A percentile compares a stretch with the other conserved stretches of the same genome.
These are phyloP conservation scores for Boechera stricta DNA, from an alignment of 345 rosid species.

Conservation along the genomic window DNA sequence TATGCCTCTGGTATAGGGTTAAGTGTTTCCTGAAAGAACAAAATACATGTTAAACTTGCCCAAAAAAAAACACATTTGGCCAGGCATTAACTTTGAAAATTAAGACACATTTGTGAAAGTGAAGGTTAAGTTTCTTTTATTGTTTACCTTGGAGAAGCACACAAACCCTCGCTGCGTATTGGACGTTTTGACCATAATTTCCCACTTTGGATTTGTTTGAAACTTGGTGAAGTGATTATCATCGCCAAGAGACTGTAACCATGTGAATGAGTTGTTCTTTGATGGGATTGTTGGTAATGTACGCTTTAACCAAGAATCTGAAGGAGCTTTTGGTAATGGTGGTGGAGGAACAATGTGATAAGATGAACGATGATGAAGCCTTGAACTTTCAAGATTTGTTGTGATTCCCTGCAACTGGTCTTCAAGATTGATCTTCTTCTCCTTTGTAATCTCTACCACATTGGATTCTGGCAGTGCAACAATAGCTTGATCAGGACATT, in stretches of 20 bases:
- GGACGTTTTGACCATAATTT: slow-evolving; percentile 72
- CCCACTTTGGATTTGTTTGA: slow-evolving; percentile 67
- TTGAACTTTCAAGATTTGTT: slow-evolving; percentile 39
- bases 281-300: slow-evolving; percentile 64
- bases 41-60: neutral
- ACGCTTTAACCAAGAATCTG: slow-evolving; percentile 88
- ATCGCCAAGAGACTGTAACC: slow-evolving; percentile 43
- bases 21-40: slow-evolving; percentile 45
- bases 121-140: neutral
- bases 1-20: slow-evolving; percentile 49
- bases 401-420: slow-evolving; percentile 36
- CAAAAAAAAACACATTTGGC: no score
- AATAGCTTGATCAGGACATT: slow-evolving; percentile 27
- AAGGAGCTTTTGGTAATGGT: slow-evolving; percentile 83
- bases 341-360: slow-evolving; percentile 56
- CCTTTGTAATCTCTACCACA: slow-evolving; percentile 41
- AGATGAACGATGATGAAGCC: slow-evolving; percentile 40
- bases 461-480: slow-evolving; percentile 24
- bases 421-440: slow-evolving; percentile 48
- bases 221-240: slow-evolving; percentile 36
- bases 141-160: slow-evolving; percentile 67
- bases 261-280: slow-evolving; percentile 52
- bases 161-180: slow-evolving; percentile 57
- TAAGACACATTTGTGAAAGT: slow-evolving; percentile 4
- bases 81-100: neutral